phyloP scores from a whole-genome alignment of 2,329 filamentous ascomycete species.

The Epichloe elymi region DNA sequence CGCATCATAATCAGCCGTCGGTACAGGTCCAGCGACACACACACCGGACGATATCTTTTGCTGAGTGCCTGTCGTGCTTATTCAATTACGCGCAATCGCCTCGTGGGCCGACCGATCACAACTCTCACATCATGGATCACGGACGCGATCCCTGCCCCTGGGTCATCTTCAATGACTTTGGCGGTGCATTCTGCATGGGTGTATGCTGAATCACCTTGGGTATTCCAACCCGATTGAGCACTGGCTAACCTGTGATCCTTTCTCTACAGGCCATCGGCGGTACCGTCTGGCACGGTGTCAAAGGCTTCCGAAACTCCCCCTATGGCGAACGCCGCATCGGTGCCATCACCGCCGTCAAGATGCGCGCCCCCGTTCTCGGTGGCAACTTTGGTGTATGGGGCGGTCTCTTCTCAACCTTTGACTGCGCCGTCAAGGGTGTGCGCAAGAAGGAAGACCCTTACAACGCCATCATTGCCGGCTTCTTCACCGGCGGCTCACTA shows the following conservation, averaged over 20 bases:
- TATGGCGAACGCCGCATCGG: slow-evolving; percentile 94
- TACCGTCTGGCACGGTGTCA: slow-evolving; percentile 92
- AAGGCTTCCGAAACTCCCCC: slow-evolving; percentile 80
- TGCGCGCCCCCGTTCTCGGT: slow-evolving; percentile 85
- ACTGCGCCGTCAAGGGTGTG: slow-evolving; percentile 90
- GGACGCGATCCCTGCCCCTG: slow-evolving; percentile 92
- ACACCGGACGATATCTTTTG: not conserved
- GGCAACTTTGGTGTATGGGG: slow-evolving; percentile 99
- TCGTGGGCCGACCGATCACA: not conserved
- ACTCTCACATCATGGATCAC: slow-evolving; percentile 62
- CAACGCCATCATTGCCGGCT: slow-evolving; percentile 94
- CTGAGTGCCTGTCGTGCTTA: not conserved
- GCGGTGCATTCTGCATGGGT: slow-evolving; percentile 93
- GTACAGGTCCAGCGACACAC: not conserved
- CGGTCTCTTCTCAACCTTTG: slow-evolving; percentile 87
- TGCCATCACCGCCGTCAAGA: slow-evolving; percentile 93
- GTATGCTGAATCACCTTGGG: slow-evolving; percentile 37
- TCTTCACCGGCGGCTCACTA: slow-evolving; percentile 87
- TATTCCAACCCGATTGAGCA: not conserved
- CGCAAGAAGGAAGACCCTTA: slow-evolving; percentile 96
- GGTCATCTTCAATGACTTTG: slow-evolving; percentile 95
- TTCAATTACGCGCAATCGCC: not conserved
- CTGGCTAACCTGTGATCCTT: not conserved
- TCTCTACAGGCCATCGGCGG: slow-evolving; percentile 52
- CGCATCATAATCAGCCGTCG: not conserved